Percentiles rank a stretch among this genome's conserved stretches.
These are phyloP conservation scores for Epichloe brachyelytri DNA, from an alignment of 2,329 filamentous ascomycete genomes.

Conservation along the genomic window DNA sequence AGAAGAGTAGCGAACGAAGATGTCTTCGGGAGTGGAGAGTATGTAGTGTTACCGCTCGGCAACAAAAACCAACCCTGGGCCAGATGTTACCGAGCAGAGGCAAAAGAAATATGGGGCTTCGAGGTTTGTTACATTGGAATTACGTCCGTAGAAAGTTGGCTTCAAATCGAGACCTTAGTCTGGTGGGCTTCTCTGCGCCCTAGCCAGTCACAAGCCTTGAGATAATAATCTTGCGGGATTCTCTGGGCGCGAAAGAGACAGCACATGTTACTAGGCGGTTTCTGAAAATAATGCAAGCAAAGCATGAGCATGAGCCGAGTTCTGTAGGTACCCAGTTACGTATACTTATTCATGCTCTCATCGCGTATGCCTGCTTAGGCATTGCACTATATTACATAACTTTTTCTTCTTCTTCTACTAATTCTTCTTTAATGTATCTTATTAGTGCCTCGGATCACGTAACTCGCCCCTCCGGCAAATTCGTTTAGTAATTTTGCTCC, in stretches of 20 bases:
- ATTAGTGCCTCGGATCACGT: too few relatives aligned
- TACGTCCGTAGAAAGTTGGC: too few relatives aligned
- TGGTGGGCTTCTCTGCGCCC: not conserved
- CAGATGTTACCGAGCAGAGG: constrained; percentile 10
- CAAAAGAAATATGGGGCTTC: not conserved
- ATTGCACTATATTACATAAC: too few relatives aligned
- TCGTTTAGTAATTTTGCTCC: not conserved
- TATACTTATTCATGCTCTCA: too few relatives aligned
- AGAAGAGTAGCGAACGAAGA: constrained; percentile 7
- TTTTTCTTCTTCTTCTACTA: too few relatives aligned
- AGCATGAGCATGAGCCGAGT: too few relatives aligned
- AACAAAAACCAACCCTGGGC: constrained; percentile 6
- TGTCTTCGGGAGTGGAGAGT: constrained; percentile 12
- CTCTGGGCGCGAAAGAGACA: too few relatives aligned
- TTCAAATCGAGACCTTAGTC: not conserved
- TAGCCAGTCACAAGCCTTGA: constrained; percentile 13
- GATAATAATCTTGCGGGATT: constrained; percentile 12
- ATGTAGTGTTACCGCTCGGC: constrained; percentile 12
- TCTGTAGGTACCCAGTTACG: too few relatives aligned
- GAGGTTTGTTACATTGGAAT: not conserved
- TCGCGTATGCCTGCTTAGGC: too few relatives aligned
- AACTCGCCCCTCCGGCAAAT: not conserved
- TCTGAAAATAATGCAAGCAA: too few relatives aligned
- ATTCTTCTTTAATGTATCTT: too few relatives aligned
- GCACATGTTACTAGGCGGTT: too few relatives aligned